Percentiles rank a stretch among this genome's conserved stretches.
phyloP scores from a whole-genome alignment of 192 early-diverging fungal species.

The Gaertneriomyces semiglobifer region DNA sequence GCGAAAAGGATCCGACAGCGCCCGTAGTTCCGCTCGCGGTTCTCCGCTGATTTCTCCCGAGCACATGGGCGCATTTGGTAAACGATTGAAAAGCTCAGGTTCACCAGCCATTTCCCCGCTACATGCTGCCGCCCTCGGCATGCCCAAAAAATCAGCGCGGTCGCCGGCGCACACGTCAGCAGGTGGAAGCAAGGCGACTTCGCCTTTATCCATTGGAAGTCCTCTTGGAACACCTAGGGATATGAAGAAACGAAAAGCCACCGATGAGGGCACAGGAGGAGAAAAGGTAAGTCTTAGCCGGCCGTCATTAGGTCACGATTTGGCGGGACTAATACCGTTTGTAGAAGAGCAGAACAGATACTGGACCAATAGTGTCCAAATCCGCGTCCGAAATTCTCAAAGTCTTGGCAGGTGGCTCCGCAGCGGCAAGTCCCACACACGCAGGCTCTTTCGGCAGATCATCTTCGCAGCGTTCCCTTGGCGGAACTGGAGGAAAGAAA shows the following conservation, averaged over 20 bases:
- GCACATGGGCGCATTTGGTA: background rate
- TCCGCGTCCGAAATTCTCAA: slow-evolving; percentile 26
- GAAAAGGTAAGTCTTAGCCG: slow-evolving; percentile 17
- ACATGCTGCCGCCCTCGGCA: background rate
- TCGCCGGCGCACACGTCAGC: background rate
- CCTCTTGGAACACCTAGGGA: background rate
- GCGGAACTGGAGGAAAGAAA: background rate
- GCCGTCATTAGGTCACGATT: background rate
- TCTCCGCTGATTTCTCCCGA: background rate
- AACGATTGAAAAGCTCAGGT: background rate
- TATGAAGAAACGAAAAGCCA: slow-evolving; percentile 13
- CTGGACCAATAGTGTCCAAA: slow-evolving; percentile 2
- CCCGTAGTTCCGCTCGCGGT: background rate
- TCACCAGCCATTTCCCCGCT: slow-evolving; percentile 10
- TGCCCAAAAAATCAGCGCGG: slow-evolving; percentile 3
- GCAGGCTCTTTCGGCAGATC: background rate
- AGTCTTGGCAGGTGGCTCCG: background rate
- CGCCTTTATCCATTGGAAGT: slow-evolving; percentile 6
- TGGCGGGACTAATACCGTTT: background rate
- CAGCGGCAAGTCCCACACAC: background rate
- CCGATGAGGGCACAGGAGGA: slow-evolving; percentile 9
- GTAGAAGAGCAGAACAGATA: slow-evolving; percentile 17
- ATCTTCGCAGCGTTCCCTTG: background rate
- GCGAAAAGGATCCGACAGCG: slow-evolving; percentile 4
- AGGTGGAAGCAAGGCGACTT: slow-evolving; percentile 5